A percentile compares a stretch with the other conserved stretches of the same genome.
phyloP scores from a whole-genome alignment of 1,139 yeast genomes.

The Spencermartinsiella ligniputridi region DNA sequence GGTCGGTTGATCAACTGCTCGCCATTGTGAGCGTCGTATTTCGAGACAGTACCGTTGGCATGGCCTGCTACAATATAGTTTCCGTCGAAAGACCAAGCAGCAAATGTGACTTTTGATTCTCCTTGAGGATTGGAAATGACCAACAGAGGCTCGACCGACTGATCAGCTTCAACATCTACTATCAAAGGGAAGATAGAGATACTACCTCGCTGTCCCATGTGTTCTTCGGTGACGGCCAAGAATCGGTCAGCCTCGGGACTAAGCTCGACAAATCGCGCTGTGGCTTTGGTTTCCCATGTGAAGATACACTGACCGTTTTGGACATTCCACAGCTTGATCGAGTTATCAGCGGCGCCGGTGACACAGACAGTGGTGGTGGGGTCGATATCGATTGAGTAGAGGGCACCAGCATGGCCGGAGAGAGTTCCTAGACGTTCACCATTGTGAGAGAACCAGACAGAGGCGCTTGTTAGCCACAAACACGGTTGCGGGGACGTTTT shows the following conservation, averaged over 20 bases:
- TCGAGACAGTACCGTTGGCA: conserved; percentile 77
- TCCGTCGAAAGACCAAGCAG: conserved; percentile 81
- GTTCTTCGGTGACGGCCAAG: conserved; percentile 82
- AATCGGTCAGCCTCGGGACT: conserved; percentile 67
- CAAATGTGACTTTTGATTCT: conserved; percentile 70
- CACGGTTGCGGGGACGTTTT: not conserved
- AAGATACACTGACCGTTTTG: conserved; percentile 70
- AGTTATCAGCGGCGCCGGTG: conserved; percentile 90
- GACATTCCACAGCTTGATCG: conserved; percentile 81
- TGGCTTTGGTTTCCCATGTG: conserved; percentile 75
- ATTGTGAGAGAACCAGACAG: conserved; percentile 87
- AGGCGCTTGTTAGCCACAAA: conserved; percentile 23
- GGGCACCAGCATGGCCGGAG: conserved; percentile 87
- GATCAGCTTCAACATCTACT: conserved; percentile 37
- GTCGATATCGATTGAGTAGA: conserved; percentile 92
- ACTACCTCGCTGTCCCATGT: conserved; percentile 86
- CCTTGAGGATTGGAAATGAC: conserved; percentile 51
- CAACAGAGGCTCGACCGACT: conserved; percentile 49
- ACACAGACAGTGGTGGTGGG: conserved; percentile 59
- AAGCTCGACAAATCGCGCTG: conserved; percentile 87
- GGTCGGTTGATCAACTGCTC: conserved; percentile 54
- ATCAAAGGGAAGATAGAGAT: conserved; percentile 63
- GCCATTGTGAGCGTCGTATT: conserved; percentile 74
- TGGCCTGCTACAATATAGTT: conserved; percentile 80
- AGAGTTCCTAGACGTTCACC: conserved; percentile 97